phyloP scores from a whole-genome alignment of 345 rosid species.

The Populus alba region DNA sequence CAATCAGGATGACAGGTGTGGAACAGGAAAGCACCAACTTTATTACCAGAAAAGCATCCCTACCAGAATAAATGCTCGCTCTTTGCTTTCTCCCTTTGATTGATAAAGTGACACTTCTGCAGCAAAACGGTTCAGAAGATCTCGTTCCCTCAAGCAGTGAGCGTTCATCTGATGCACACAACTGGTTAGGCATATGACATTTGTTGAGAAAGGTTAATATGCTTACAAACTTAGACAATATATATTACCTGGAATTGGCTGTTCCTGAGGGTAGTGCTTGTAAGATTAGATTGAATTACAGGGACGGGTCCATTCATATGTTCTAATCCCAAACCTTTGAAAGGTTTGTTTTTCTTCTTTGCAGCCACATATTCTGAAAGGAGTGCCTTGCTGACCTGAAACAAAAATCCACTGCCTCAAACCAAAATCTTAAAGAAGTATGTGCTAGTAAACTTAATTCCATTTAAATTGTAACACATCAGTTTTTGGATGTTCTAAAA shows the following conservation, averaged over 20 bases:
- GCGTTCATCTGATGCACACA: constrained; percentile 50
- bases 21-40: not conserved
- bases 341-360: constrained; percentile 62
- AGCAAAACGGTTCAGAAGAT: constrained; percentile 66
- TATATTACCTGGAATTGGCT: constrained; percentile 63
- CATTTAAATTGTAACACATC: not conserved
- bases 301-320: constrained; percentile 77
- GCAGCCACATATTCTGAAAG: constrained; percentile 64
- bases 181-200: not conserved
- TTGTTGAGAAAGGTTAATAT: not conserved
- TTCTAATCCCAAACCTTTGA: constrained; percentile 72
- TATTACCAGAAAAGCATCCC: constrained; percentile 15
- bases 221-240: not conserved
- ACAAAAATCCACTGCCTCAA: constrained; percentile 7
- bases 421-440: not conserved
- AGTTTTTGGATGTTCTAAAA: not conserved
- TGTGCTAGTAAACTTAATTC: not conserved
- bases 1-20: constrained; percentile 13
- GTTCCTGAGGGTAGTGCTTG: constrained; percentile 64
- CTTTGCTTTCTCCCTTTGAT: constrained; percentile 66
- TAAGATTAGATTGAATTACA: constrained; percentile 59
- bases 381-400: constrained; percentile 91
- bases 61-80: constrained; percentile 57
- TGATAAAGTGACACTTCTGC: constrained; percentile 56
- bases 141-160: constrained; percentile 77